phyloP scores from a whole-genome alignment of 169 alveolate species.

The Cryptosporidium sp. region DNA sequence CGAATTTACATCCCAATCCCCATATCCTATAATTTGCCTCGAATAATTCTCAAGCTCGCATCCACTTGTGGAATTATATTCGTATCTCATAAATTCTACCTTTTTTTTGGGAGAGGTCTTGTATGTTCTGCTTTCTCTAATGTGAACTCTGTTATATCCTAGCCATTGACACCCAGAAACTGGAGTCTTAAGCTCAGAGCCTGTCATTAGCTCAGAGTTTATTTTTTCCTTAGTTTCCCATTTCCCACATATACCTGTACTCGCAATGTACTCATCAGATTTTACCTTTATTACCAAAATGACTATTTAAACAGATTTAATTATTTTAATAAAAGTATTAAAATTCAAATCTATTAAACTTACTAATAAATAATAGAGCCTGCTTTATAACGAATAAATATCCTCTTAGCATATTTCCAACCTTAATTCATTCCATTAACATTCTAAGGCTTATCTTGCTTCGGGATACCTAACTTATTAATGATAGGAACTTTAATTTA shows the following conservation, averaged over 20 bases:
- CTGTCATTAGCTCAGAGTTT: background rate
- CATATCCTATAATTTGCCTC: conserved; percentile 62
- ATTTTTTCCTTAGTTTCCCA: conserved; percentile 70
- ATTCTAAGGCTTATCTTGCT: background rate
- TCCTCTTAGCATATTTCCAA: background rate
- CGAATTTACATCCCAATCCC: conserved; percentile 47
- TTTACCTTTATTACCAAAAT: background rate
- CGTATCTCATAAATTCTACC: conserved; percentile 50
- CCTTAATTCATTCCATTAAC: background rate
- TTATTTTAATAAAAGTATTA: background rate
- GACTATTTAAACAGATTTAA: background rate
- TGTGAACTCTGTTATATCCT: conserved; percentile 44
- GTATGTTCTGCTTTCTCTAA: conserved; percentile 48
- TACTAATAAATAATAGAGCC: background rate
- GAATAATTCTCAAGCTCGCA: conserved; percentile 63
- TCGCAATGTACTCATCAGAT: background rate
- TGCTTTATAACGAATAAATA: background rate
- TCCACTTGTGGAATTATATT: conserved; percentile 68
- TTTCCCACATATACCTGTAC: conserved; percentile 45
- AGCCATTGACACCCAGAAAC: conserved; percentile 71
- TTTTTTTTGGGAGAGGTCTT: conserved; percentile 6
- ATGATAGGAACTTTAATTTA: background rate
- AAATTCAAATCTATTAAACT: background rate
- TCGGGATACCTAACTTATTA: background rate
- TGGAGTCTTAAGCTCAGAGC: background rate